Evolutionary conservation across 169 alveolate genomes (phyloP).

Genomic region (Ichthyophthirius multifiliis): DNA sequence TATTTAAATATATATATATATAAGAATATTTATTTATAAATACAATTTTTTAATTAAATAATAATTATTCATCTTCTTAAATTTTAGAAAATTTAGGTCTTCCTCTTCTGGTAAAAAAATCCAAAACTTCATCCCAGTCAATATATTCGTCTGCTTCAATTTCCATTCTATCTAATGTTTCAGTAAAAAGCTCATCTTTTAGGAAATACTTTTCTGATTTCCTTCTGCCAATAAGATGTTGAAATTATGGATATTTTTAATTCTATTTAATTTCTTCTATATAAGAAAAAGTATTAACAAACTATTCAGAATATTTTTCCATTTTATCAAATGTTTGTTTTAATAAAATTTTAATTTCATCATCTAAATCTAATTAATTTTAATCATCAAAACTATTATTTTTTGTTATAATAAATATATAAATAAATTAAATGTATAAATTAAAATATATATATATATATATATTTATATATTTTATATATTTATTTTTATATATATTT

Average conservation of each 20-base stretch:
- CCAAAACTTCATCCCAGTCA: constrained; percentile 61
- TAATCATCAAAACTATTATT: constrained; percentile 4
- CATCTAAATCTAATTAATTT: constrained; percentile 7
- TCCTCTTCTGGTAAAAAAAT: constrained; percentile 66
- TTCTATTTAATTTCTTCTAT: neutral
- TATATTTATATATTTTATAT: too few species aligned
- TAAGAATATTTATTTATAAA: neutral
- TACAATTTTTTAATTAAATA: constrained; percentile 19
- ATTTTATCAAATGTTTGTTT: neutral
- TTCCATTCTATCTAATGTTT: constrained; percentile 61
- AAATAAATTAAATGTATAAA: too few species aligned
- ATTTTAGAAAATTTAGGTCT: constrained; percentile 43
- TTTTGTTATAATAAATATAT: too few species aligned
- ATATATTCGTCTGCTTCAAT: constrained; percentile 37
- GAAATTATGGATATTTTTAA: neutral
- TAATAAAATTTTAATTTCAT: neutral
- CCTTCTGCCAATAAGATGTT: constrained; percentile 4
- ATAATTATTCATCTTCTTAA: constrained; percentile 31
- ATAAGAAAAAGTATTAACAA: neutral
- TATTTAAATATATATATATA: neutral
- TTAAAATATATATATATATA: too few species aligned
- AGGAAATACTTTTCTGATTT: constrained; percentile 33
- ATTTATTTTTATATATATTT: too few species aligned
- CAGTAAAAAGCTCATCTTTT: constrained; percentile 29
- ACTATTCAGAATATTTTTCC: neutral